Conservation (phyloP, 331 rosid species). For the Rosa hybrid region DNA sequence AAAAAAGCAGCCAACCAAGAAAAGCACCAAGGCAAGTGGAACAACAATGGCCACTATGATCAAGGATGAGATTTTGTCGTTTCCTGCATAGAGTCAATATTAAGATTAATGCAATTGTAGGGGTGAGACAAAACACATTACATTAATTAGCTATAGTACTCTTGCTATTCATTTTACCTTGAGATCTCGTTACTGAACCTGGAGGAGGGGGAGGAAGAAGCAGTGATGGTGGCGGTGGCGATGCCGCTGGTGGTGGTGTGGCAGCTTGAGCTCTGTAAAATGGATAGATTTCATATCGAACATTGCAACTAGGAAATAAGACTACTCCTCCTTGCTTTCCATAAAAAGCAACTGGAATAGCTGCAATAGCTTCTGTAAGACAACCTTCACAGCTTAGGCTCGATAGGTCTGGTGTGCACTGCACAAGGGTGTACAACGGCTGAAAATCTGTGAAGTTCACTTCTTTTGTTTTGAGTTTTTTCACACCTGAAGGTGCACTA, state of each 20-base stretch:
- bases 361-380: conserved; percentile 19
- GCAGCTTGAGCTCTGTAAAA: conserved; percentile 26
- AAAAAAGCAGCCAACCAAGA: neutral
- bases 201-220: conserved; percentile 13
- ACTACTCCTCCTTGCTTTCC: conserved; percentile 42
- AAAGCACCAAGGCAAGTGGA: conserved; percentile 9
- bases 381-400: conserved; percentile 37
- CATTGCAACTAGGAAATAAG: conserved; percentile 43
- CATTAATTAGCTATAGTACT: neutral
- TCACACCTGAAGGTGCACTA: neutral
- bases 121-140: neutral
- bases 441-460: conserved; percentile 24
- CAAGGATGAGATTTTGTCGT: neutral
- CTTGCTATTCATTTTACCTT: neutral
- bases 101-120: neutral
- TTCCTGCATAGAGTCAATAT: conserved; percentile 13
- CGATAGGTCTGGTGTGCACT: conserved; percentile 56
- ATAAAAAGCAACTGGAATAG: conserved; percentile 29
- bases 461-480: conserved; percentile 29
- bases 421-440: conserved; percentile 40
- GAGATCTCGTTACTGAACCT: neutral
- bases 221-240: conserved; percentile 12
- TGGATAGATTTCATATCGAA: conserved; percentile 47
- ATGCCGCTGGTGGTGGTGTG: neutral
- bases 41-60: conserved; percentile 20